A percentile compares a stretch with the other conserved stretches of the same genome.
These are phyloP conservation scores for Albifimbria verrucaria DNA, from an alignment of 2,329 filamentous ascomycete genomes.

Conservation along the genomic window DNA sequence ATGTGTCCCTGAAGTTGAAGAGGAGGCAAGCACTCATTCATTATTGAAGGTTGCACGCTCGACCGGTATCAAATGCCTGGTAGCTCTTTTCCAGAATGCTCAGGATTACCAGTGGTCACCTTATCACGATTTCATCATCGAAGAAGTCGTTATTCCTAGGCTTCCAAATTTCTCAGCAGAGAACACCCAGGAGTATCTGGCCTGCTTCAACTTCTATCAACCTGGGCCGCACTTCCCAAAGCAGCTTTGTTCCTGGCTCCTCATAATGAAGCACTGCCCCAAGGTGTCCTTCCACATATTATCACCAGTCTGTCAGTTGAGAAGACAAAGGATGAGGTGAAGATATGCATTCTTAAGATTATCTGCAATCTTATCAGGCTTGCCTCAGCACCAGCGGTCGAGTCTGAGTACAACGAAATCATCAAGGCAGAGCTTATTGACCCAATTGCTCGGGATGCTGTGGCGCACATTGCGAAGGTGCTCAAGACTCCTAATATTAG, in stretches of 20 bases:
- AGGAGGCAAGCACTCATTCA: slow-evolving; percentile 47
- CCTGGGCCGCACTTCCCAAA: slow-evolving; percentile 69
- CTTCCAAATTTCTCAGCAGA: slow-evolving; percentile 77
- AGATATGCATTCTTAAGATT: slow-evolving; percentile 74
- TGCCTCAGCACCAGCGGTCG: slow-evolving; percentile 50
- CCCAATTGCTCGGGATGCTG: slow-evolving; percentile 55
- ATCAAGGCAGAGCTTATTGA: slow-evolving; percentile 55
- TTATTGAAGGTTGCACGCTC: slow-evolving; percentile 65
- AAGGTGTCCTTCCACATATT: slow-evolving; percentile 66
- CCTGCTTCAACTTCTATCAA: slow-evolving; percentile 73
- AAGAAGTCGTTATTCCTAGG: slow-evolving; percentile 72
- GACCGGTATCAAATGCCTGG: slow-evolving; percentile 77
- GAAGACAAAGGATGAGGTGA: slow-evolving; percentile 83
- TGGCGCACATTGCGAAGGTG: slow-evolving; percentile 66
- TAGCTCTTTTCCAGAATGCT: slow-evolving; percentile 72
- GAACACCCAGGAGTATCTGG: slow-evolving; percentile 83
- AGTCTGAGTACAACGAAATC: slow-evolving; percentile 54
- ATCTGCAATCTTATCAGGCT: slow-evolving; percentile 66
- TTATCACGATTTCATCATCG: slow-evolving; percentile 68
- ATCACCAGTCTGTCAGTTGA: slow-evolving; percentile 68
- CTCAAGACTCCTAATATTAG: slow-evolving; percentile 59
- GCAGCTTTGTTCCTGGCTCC: slow-evolving; percentile 64
- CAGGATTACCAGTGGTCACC: slow-evolving; percentile 67
- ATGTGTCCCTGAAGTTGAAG: slow-evolving; percentile 38
- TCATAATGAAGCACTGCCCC: slow-evolving; percentile 39